These are phyloP conservation scores for Apiospora sp. DNA, from an alignment of 2,329 filamentous ascomycete species.

Conservation along the genomic window DNA sequence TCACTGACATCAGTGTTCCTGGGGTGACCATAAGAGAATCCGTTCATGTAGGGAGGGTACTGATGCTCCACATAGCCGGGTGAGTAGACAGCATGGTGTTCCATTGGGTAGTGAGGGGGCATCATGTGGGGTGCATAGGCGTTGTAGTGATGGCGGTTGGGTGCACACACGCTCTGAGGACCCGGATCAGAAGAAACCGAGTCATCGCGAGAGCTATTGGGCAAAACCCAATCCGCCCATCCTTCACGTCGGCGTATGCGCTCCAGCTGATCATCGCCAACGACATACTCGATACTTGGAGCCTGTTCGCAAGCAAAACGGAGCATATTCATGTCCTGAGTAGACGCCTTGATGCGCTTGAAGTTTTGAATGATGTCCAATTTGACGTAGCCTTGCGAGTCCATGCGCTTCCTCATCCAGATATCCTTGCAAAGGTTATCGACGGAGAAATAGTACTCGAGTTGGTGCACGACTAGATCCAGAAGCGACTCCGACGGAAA, in stretches of 20 bases:
- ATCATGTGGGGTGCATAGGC: conserved; percentile 34
- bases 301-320: conserved; percentile 79
- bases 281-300: conserved; percentile 74
- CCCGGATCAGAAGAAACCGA: conserved; percentile 76
- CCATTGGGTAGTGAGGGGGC: conserved; percentile 37
- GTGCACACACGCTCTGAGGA: conserved; percentile 49
- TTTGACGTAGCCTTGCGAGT: conserved; percentile 90
- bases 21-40: conserved; percentile 36
- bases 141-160: conserved; percentile 38
- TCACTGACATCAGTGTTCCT: conserved; percentile 42
- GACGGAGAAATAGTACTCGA: conserved; percentile 97
- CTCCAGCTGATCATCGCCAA: conserved; percentile 80
- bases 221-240: conserved; percentile 83
- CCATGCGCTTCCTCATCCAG: conserved; percentile 90
- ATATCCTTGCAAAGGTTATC: conserved; percentile 95
- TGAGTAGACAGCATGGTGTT: conserved; percentile 40
- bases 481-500: conserved; percentile 33
- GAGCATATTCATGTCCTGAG: conserved; percentile 75
- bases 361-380: conserved; percentile 84
- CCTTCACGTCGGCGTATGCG: conserved; percentile 76
- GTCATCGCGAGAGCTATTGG: conserved; percentile 73
- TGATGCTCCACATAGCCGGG: conserved; percentile 41
- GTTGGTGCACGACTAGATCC: conserved; percentile 53
- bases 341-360: conserved; percentile 80
- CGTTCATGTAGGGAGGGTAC: conserved; percentile 43